phyloP scores from a whole-genome alignment of 441 rosid genomes.

The Bruguiera hainesii region DNA sequence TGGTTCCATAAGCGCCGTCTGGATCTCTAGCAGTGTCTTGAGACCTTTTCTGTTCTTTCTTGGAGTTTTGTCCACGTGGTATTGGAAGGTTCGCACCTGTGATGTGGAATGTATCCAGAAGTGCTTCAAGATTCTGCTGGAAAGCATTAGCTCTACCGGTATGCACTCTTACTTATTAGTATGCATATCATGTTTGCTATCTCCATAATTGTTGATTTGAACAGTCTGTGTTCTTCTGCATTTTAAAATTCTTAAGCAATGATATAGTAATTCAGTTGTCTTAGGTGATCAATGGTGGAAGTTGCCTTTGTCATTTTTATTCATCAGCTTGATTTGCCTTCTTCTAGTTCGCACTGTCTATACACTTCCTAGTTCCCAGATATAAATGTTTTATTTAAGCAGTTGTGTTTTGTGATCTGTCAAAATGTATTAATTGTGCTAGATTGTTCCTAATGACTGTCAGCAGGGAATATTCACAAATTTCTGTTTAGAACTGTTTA shows the following conservation, averaged over 20 bases:
- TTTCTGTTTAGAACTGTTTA: background rate
- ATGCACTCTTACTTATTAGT: conserved; percentile 19
- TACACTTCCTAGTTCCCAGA: conserved; percentile 5
- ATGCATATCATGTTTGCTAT: background rate
- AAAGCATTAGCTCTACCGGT: conserved; percentile 79
- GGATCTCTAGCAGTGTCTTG: conserved; percentile 65
- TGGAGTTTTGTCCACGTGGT: conserved; percentile 47
- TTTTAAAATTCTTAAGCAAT: background rate
- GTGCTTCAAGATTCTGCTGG: conserved; percentile 70
- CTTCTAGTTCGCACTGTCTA: background rate
- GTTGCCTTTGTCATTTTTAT: too few species aligned
- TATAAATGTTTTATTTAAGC: conserved; percentile 2
- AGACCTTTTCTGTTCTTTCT: conserved; percentile 83
- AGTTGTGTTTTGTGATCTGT: background rate
- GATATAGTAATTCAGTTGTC: background rate
- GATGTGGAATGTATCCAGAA: conserved; percentile 55
- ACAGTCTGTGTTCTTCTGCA: background rate
- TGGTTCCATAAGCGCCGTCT: conserved; percentile 38
- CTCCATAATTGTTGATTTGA: background rate
- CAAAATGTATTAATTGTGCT: background rate
- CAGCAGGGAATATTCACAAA: too few species aligned
- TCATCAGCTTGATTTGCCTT: background rate
- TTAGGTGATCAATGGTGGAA: too few species aligned
- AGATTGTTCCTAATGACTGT: too few species aligned
- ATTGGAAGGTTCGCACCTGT: conserved; percentile 37